These are phyloP conservation scores for Phytophthora cactorum DNA, from an alignment of 352 stramenopile genomes.

Conservation along the genomic window DNA sequence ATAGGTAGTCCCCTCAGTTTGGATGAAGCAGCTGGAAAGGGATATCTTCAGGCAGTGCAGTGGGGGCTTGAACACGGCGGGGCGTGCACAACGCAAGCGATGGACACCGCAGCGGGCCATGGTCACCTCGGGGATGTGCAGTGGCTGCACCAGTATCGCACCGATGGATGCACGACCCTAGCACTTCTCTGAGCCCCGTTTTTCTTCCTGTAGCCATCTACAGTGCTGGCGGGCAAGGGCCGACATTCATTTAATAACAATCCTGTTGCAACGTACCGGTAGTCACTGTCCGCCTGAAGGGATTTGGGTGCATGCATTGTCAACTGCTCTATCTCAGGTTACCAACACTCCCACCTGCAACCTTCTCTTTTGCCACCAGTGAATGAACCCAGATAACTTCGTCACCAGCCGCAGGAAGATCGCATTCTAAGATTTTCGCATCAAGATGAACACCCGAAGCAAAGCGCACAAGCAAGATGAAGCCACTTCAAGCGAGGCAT, in stretches of 20 bases:
- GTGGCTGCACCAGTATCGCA: conserved; percentile 31
- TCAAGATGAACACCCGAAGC: conserved; percentile 11
- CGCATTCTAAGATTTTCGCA: conserved; percentile 5
- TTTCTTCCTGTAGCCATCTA: no score
- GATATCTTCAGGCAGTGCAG: conserved; percentile 25
- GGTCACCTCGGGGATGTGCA: conserved; percentile 31
- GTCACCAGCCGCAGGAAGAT: background rate
- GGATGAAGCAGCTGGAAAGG: conserved; percentile 27
- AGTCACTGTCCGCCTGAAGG: no score
- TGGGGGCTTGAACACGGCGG: conserved; percentile 30
- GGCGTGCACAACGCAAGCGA: conserved; percentile 20
- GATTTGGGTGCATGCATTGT: no score
- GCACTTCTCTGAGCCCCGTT: background rate
- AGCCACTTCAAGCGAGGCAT: background rate
- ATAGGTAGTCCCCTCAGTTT: conserved; percentile 18
- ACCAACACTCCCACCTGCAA: no score
- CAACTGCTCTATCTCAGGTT: no score
- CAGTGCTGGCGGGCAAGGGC: no score
- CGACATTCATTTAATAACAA: no score
- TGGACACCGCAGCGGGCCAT: conserved; percentile 31
- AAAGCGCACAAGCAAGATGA: background rate
- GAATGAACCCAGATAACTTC: background rate
- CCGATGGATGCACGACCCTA: conserved; percentile 24
- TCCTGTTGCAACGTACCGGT: no score
- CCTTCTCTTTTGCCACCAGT: background rate